Evolutionary conservation across 257 asterid genomes (phyloP).

Genomic region (Mentha longifolia): DNA sequence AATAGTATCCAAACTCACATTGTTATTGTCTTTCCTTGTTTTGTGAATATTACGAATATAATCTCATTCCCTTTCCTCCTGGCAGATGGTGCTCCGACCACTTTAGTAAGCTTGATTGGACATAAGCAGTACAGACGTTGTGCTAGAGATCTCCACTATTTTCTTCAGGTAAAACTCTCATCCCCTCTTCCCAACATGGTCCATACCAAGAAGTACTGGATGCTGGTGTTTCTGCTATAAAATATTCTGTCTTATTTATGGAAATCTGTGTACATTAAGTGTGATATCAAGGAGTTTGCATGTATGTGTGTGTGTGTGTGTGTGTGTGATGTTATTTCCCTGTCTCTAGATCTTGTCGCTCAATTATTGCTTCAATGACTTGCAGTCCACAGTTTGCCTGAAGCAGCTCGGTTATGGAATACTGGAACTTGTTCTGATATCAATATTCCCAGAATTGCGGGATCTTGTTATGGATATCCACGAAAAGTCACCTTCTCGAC

Average conservation of each 20-base stretch:
- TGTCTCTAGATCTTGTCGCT: background rate
- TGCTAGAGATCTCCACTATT: conserved; percentile 84
- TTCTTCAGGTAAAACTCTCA: conserved; percentile 76
- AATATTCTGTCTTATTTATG: background rate
- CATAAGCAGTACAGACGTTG: conserved; percentile 88
- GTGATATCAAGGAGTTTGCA: background rate
- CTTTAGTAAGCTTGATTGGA: conserved; percentile 97
- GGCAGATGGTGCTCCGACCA: conserved; percentile 91
- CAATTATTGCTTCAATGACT: conserved; percentile 11
- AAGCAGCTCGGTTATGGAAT: conserved; percentile 97
- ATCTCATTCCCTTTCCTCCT: conserved; percentile 29
- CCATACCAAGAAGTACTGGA: background rate
- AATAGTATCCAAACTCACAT: conserved; percentile 4
- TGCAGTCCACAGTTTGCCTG: conserved; percentile 89
- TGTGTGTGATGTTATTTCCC: background rate
- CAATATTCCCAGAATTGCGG: conserved; percentile 81
- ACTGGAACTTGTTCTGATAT: conserved; percentile 77
- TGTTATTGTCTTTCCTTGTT: conserved; percentile 19
- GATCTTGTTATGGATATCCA: conserved; percentile 77
- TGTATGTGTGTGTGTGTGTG: no score
- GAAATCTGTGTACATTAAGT: background rate
- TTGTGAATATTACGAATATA: conserved; percentile 25
- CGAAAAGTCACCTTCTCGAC: conserved; percentile 50
- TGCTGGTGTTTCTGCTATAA: background rate
- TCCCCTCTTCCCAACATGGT: background rate